phyloP scores from a whole-genome alignment of 768 basidiomycete genomes.

The Russula sp. region DNA sequence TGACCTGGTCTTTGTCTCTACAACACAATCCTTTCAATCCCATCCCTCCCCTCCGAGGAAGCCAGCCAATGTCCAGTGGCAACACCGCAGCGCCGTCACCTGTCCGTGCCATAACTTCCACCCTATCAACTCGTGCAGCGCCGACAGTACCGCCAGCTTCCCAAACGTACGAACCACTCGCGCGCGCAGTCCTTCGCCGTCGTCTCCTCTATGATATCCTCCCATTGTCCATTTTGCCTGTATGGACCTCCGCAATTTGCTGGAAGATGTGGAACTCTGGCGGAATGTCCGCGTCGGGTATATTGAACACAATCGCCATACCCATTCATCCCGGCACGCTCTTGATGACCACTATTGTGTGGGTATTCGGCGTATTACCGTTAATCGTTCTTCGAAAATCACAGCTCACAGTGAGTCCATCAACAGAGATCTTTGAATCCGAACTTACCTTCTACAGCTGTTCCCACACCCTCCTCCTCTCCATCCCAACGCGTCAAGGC shows the following conservation, averaged over 20 bases:
- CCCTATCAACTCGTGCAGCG: constrained; percentile 45
- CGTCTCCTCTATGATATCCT: constrained; percentile 58
- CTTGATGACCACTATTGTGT: constrained; percentile 42
- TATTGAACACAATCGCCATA: constrained; percentile 42
- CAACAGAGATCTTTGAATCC: background rate
- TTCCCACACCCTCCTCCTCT: constrained; percentile 49
- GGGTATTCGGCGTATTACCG: constrained; percentile 56
- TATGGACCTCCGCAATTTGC: constrained; percentile 43
- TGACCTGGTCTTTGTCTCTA: too few species aligned
- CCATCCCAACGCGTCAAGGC: constrained; percentile 48
- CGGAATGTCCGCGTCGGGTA: constrained; percentile 37
- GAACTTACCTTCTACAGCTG: constrained; percentile 38
- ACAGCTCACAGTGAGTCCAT: constrained; percentile 53
- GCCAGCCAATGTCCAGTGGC: too few species aligned
- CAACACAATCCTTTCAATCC: too few species aligned
- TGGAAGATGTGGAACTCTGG: constrained; percentile 49
- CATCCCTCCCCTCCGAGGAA: too few species aligned
- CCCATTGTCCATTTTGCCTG: constrained; percentile 47
- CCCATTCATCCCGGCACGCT: constrained; percentile 43
- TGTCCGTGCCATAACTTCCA: constrained; percentile 44
- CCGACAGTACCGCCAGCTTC: constrained; percentile 56
- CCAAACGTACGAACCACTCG: constrained; percentile 62
- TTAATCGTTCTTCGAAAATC: constrained; percentile 55
- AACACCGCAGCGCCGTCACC: constrained; percentile 31
- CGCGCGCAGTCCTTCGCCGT: constrained; percentile 58